phyloP scores from a whole-genome alignment of 768 basidiomycete species.

The Kwoniella sp. region DNA sequence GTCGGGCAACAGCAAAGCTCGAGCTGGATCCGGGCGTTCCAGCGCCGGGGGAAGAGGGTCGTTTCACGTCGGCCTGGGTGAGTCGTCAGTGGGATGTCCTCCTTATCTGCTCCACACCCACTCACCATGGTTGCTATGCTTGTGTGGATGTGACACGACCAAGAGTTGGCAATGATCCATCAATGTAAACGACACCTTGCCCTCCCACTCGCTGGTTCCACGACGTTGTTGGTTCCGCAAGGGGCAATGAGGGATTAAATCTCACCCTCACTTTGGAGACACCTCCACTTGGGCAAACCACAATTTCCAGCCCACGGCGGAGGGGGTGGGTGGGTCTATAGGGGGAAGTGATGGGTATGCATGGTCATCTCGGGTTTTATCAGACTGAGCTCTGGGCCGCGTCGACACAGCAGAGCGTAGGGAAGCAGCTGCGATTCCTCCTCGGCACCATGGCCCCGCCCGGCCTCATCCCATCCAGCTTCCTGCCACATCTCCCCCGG shows the following conservation, averaged over 20 bases:
- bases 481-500: constrained; percentile 44
- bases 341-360: too few relatives aligned
- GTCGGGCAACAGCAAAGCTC: constrained; percentile 40
- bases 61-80: constrained; percentile 38
- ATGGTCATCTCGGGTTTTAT: too few relatives aligned
- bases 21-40: constrained; percentile 27
- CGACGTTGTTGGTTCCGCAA: constrained; percentile 1
- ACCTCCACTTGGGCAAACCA: constrained; percentile 13
- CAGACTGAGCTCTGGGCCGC: too few relatives aligned
- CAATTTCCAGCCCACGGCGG: too few relatives aligned
- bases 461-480: constrained; percentile 32
- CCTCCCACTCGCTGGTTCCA: constrained; percentile 5
- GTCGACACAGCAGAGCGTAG: too few relatives aligned
- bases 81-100: too few relatives aligned
- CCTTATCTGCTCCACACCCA: too few relatives aligned
- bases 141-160: not conserved
- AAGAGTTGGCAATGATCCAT: not conserved
- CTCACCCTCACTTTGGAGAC: not conserved
- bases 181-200: too few relatives aligned
- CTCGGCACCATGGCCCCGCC: not conserved
- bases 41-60: constrained; percentile 47
- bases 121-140: too few relatives aligned
- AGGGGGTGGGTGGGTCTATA: too few relatives aligned
- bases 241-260: not conserved
- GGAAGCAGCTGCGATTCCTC: too few relatives aligned